Percentiles rank a stretch among this genome's conserved stretches.
Evolutionary conservation across 1,284 basidiomycete species (phyloP).

Genomic region (Boletellus sp.): DNA sequence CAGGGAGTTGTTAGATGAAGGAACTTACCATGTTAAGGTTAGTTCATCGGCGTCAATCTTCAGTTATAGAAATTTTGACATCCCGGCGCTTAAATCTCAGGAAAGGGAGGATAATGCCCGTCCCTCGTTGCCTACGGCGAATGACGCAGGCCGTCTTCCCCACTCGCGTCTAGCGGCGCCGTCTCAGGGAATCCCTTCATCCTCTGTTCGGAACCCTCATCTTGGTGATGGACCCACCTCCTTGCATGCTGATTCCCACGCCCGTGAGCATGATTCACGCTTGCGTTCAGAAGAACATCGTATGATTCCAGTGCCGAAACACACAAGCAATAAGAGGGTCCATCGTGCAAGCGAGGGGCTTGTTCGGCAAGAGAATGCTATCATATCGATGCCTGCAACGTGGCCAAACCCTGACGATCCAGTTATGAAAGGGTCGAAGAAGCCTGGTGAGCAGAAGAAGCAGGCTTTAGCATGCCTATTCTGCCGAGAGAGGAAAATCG

Average conservation of each 20-base stretch:
- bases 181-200: slow-evolving; percentile 19
- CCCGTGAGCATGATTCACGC: slow-evolving; percentile 18
- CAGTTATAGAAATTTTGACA: slow-evolving; percentile 24
- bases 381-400: slow-evolving; percentile 29
- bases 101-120: slow-evolving; percentile 23
- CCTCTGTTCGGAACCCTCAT: slow-evolving; percentile 18
- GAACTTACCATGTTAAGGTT: slow-evolving; percentile 32
- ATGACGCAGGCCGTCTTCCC: slow-evolving; percentile 25
- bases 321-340: slow-evolving; percentile 27
- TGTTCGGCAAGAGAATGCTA: slow-evolving; percentile 29
- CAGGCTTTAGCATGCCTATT: slow-evolving; percentile 40
- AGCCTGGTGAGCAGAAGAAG: slow-evolving; percentile 37
- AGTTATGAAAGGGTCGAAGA: slow-evolving; percentile 33
- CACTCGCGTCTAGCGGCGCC: slow-evolving; percentile 25
- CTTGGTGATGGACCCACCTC: slow-evolving; percentile 8
- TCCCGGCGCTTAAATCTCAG: slow-evolving; percentile 27
- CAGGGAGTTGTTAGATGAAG: slow-evolving; percentile 31
- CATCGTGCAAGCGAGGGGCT: slow-evolving; percentile 32
- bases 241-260: slow-evolving; percentile 15
- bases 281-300: slow-evolving; percentile 26
- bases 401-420: slow-evolving; percentile 37
- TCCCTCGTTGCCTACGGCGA: slow-evolving; percentile 16
- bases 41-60: slow-evolving; percentile 31
- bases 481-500: slow-evolving; percentile 39
- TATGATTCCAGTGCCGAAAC: slow-evolving; percentile 20